Evolutionary conservation across 371 early-diverging fungal species (phyloP).

Genomic region (Massospora cicadina): DNA sequence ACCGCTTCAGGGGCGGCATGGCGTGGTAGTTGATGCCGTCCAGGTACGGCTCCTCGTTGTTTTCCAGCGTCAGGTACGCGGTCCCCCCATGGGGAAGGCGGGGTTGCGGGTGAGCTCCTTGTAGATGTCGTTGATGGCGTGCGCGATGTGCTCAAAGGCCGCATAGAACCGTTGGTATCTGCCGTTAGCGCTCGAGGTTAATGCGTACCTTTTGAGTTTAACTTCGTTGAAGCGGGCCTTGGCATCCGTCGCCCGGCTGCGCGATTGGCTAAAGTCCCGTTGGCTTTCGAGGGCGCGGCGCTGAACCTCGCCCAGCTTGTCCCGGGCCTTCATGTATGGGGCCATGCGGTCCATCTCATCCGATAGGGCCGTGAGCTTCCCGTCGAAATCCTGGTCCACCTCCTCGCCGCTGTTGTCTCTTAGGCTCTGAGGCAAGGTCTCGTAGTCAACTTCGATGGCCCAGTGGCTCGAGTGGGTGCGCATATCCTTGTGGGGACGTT

Average conservation of each 20-base stretch:
- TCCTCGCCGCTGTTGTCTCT: slow-evolving; percentile 22
- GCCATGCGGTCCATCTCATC: slow-evolving; percentile 70
- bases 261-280: slow-evolving; percentile 57
- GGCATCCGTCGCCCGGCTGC: slow-evolving; percentile 54
- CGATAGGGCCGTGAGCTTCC: neutral
- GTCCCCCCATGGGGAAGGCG: slow-evolving; percentile 83
- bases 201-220: slow-evolving; percentile 54
- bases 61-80: slow-evolving; percentile 88
- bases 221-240: slow-evolving; percentile 64
- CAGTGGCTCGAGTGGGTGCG: slow-evolving; percentile 18
- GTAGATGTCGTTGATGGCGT: slow-evolving; percentile 84
- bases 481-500: neutral
- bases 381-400: neutral
- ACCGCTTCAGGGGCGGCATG: slow-evolving; percentile 98
- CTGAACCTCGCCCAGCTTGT: slow-evolving; percentile 57
- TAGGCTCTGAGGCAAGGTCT: slow-evolving; percentile 14
- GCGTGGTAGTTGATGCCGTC: slow-evolving; percentile 94
- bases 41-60: slow-evolving; percentile 87
- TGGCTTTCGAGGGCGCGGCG: slow-evolving; percentile 57
- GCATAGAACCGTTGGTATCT: slow-evolving; percentile 57
- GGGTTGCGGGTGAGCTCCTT: slow-evolving; percentile 75
- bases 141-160: slow-evolving; percentile 83
- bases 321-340: slow-evolving; percentile 63
- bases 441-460: slow-evolving; percentile 24
- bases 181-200: neutral